Percentiles rank a stretch among this genome's conserved stretches.
phyloP scores from a whole-genome alignment of 2,329 filamentous ascomycete genomes.

The Cercospora sp. region DNA sequence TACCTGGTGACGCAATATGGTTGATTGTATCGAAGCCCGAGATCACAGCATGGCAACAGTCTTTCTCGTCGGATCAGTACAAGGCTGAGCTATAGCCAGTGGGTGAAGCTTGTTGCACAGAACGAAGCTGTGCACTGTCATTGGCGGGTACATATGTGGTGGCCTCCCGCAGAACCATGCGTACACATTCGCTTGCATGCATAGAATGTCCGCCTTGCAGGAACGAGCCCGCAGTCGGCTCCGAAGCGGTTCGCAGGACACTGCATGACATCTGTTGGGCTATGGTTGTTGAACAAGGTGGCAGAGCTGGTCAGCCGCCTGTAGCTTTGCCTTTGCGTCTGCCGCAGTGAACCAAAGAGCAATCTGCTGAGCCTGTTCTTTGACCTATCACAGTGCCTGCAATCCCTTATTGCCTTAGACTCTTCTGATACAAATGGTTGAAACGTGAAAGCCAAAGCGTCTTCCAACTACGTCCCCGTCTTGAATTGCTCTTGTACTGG shows the following conservation, averaged over 20 bases:
- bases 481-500: not conserved
- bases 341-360: not conserved
- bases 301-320: not conserved
- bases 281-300: not conserved
- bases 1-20: not conserved
- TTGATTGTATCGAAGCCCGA: not conserved
- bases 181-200: constrained; percentile 3
- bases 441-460: not conserved
- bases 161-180: constrained; percentile 1
- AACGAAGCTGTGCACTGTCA: not conserved
- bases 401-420: not conserved
- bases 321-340: not conserved
- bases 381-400: not conserved
- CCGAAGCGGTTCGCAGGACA: constrained; percentile 1
- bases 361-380: not conserved
- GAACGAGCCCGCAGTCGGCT: not conserved
- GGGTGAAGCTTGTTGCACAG: not conserved
- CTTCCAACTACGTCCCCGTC: not conserved
- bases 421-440: not conserved
- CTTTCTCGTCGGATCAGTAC: not conserved
- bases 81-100: not conserved
- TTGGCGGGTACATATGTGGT: not conserved
- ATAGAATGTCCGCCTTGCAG: not conserved
- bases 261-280: not conserved
- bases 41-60: not conserved